Conservation (phyloP, 306 rosid species). For the Canavalia gladiata region DNA sequence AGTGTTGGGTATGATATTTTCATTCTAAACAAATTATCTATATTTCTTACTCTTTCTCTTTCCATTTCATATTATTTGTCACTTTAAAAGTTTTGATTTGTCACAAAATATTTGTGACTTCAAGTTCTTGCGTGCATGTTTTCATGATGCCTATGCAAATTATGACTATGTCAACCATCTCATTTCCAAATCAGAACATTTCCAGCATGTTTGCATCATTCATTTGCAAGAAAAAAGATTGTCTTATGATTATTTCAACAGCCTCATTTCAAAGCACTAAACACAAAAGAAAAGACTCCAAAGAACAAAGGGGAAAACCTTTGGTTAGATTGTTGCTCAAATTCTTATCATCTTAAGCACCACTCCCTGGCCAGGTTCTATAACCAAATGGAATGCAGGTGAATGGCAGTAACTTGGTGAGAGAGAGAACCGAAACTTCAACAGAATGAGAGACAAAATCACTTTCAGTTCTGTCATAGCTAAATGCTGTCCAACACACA, state of each 20-base stretch:
- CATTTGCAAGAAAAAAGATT: neutral
- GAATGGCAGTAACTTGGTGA: conserved; percentile 50
- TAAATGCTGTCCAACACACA: conserved; percentile 67
- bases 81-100: no score
- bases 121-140: no score
- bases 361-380: conserved; percentile 56
- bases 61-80: no score
- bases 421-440: conserved; percentile 49
- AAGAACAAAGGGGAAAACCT: neutral
- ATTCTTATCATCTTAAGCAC: conserved; percentile 48
- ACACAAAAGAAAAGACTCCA: neutral
- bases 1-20: no score
- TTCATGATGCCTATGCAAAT: no score
- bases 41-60: no score
- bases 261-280: neutral
- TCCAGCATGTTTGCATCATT: neutral
- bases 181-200: neutral
- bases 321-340: neutral
- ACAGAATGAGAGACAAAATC: conserved; percentile 53
- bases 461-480: conserved; percentile 70
- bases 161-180: no score
- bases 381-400: conserved; percentile 46
- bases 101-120: no score
- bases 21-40: neutral
- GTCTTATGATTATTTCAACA: neutral